Evolutionary conservation across 139 green algal genomes (phyloP).

Genomic region (Micractinium sp.): DNA sequence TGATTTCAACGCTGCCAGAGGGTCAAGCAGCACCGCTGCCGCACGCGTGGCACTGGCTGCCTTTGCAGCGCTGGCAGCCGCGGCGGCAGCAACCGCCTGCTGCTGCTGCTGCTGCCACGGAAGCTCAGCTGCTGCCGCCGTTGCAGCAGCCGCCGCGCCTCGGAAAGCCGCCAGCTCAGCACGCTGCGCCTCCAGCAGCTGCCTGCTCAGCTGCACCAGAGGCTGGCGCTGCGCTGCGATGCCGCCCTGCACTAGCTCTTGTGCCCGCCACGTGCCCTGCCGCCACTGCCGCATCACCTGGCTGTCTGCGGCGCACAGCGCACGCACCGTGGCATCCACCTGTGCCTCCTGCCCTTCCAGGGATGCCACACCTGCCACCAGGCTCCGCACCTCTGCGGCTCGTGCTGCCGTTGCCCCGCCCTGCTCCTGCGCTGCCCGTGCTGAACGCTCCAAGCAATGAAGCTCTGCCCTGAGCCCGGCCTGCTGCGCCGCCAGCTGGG

Average conservation of each 20-base stretch:
- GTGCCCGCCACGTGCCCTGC: constrained; percentile 3
- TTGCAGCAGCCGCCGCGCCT: no score
- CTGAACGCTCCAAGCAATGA: not conserved
- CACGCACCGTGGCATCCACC: not conserved
- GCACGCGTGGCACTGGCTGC: not conserved
- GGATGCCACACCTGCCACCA: not conserved
- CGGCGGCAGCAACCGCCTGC: not conserved
- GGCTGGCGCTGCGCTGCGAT: not conserved
- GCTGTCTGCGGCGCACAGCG: constrained; percentile 9
- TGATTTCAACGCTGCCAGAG: not conserved
- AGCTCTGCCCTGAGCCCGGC: constrained; percentile 15
- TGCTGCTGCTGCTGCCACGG: not conserved
- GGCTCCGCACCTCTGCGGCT: not conserved
- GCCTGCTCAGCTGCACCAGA: not conserved
- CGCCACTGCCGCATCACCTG: constrained; percentile 15
- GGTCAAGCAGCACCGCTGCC: constrained; percentile 6
- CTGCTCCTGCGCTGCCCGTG: not conserved
- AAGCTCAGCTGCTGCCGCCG: not conserved
- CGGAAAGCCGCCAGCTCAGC: constrained; percentile 11
- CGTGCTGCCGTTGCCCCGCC: not conserved
- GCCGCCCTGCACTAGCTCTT: not conserved
- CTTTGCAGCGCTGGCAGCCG: not conserved
- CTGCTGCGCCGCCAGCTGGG: constrained; percentile 6
- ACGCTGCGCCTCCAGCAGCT: constrained; percentile 21
- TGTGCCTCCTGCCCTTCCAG: not conserved